Evolutionary conservation across 23 red algal genomes (phyloP).

Genomic region (Gracilaria vermiculophylla): DNA sequence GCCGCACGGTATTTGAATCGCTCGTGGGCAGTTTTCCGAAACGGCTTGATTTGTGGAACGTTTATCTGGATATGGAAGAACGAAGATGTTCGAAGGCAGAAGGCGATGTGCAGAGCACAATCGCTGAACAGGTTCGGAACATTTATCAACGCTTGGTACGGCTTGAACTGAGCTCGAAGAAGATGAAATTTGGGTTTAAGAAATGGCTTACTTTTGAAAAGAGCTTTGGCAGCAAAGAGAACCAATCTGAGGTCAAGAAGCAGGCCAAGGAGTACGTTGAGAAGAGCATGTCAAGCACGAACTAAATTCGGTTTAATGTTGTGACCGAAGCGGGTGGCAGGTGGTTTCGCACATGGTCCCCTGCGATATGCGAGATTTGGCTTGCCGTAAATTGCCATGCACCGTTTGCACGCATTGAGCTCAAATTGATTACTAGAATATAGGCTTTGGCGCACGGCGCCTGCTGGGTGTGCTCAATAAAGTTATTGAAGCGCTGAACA

Average conservation of each 20-base stretch:
- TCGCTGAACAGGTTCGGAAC: constrained; percentile 37
- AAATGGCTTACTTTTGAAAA: constrained; percentile 86
- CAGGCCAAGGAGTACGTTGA: constrained; percentile 83
- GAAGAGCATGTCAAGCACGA: constrained; percentile 12
- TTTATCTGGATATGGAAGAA: constrained; percentile 94
- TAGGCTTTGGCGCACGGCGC: no score
- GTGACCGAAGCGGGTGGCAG: no score
- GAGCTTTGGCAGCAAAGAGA: constrained; percentile 61
- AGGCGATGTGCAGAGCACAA: background rate
- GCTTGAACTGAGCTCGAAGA: constrained; percentile 81
- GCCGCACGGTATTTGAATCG: constrained; percentile 89
- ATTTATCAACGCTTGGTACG: constrained; percentile 70
- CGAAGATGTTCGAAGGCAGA: constrained; percentile 1
- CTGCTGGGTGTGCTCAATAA: no score
- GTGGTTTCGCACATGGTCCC: no score
- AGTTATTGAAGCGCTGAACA: no score
- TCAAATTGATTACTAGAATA: no score
- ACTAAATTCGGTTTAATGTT: no score
- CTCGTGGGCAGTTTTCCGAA: constrained; percentile 85
- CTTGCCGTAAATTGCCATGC: no score
- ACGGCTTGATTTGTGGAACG: constrained; percentile 94
- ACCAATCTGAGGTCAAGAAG: constrained; percentile 65
- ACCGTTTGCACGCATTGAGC: no score
- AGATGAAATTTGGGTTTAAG: constrained; percentile 93
- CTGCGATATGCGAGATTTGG: no score